Conservation (phyloP, 805 yeast genomes). For the Saccharomycopsis fermentans region DNA sequence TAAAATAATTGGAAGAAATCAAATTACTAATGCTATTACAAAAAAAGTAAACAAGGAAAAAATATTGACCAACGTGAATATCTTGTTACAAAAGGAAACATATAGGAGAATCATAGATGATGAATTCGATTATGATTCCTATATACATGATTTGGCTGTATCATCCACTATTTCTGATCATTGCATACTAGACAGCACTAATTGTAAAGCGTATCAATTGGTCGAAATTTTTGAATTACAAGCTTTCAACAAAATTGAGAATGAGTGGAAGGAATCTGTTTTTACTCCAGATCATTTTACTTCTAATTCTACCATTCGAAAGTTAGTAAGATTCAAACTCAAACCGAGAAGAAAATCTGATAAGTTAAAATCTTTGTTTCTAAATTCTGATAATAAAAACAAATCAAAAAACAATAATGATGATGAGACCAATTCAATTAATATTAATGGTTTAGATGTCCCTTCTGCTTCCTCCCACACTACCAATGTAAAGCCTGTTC, state of each 20-base stretch:
- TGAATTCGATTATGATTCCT: conserved; percentile 8
- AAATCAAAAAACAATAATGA: not conserved
- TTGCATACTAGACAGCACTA: conserved; percentile 18
- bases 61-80: conserved; percentile 4
- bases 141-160: conserved; percentile 1
- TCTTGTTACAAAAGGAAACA: not conserved
- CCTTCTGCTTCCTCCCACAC: not conserved
- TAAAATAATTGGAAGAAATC: not conserved
- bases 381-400: not conserved
- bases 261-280: conserved; percentile 42
- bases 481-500: not conserved
- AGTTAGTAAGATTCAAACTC: not conserved
- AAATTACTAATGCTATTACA: not conserved
- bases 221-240: conserved; percentile 67
- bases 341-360: conserved; percentile 7
- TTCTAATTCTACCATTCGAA: conserved; percentile 14
- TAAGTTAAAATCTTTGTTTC: not conserved
- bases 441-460: not conserved
- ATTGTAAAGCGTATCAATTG: conserved; percentile 30
- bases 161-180: not conserved
- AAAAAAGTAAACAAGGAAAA: conserved; percentile 8
- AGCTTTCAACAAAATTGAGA: conserved; percentile 34
- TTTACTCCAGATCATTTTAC: conserved; percentile 16
- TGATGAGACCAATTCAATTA: not conserved
- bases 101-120: conserved; percentile 5